Percentiles rank a stretch among this genome's conserved stretches.
phyloP scores from a whole-genome alignment of 441 rosid genomes.

The Corymbia citriodora region DNA sequence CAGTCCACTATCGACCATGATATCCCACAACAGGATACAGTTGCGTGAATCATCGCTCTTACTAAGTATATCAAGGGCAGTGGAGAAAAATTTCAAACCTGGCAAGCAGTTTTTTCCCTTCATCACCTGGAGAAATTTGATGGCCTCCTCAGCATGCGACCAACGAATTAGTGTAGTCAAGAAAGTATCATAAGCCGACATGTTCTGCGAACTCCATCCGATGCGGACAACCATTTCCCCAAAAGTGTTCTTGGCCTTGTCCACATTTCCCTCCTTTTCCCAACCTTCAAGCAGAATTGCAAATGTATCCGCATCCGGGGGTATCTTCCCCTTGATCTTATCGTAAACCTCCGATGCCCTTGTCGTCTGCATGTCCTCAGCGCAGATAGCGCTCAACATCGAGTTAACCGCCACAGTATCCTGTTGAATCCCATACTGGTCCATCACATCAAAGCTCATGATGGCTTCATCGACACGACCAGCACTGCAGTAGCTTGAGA shows the following conservation, averaged over 20 bases:
- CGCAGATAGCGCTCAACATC: conserved; percentile 41
- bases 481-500: conserved; percentile 38
- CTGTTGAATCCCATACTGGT: conserved; percentile 28
- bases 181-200: conserved; percentile 31
- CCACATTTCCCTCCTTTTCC: conserved; percentile 46
- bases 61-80: conserved; percentile 37
- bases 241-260: conserved; percentile 37
- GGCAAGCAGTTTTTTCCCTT: conserved; percentile 43
- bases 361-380: conserved; percentile 23
- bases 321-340: conserved; percentile 28
- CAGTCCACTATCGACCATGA: conserved; percentile 30
- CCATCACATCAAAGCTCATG: conserved; percentile 57
- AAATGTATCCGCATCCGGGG: conserved; percentile 39
- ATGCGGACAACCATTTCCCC: conserved; percentile 36
- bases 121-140: conserved; percentile 40
- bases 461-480: conserved; percentile 33
- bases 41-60: conserved; percentile 26
- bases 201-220: conserved; percentile 34
- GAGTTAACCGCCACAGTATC: conserved; percentile 47
- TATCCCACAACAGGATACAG: conserved; percentile 33
- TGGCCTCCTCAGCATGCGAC: conserved; percentile 26
- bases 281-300: conserved; percentile 54
- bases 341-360: conserved; percentile 38
- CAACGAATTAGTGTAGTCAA: conserved; percentile 32
- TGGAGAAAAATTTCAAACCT: conserved; percentile 40